Evolutionary conservation across 805 yeast species (phyloP).

Genomic region (Kodamaea neixiangensis): DNA sequence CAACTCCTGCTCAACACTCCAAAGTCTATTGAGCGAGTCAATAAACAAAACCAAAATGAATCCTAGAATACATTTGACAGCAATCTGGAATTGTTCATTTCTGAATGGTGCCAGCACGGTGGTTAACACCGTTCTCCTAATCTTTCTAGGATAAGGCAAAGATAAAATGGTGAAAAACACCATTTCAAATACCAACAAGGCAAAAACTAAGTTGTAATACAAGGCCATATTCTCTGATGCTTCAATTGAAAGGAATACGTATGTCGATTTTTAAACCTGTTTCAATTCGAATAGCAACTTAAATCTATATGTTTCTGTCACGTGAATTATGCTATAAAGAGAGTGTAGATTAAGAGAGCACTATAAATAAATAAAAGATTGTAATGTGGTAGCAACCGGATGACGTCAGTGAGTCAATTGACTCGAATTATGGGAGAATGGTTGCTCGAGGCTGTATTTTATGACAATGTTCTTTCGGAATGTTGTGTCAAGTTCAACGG

Average conservation of each 20-base stretch:
- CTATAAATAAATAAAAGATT: no score
- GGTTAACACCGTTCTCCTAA: conserved; percentile 67
- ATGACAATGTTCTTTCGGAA: no score
- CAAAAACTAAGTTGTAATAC: conserved; percentile 59
- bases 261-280: background rate
- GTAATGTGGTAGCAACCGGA: background rate
- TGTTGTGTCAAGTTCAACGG: no score
- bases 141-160: conserved; percentile 76
- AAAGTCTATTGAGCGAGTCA: conserved; percentile 85
- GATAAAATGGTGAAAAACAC: conserved; percentile 75
- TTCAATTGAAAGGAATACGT: conserved; percentile 1
- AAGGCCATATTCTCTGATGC: conserved; percentile 35
- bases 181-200: conserved; percentile 78
- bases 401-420: background rate
- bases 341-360: background rate
- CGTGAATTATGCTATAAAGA: background rate
- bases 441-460: no score
- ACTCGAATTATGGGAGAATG: background rate
- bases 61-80: conserved; percentile 77
- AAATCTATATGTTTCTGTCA: background rate
- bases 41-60: conserved; percentile 82
- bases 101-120: conserved; percentile 69
- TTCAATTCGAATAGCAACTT: background rate
- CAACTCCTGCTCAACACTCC: conserved; percentile 65
- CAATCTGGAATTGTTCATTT: conserved; percentile 69